Evolutionary conservation across 768 basidiomycete genomes (phyloP).

Genomic region (Lentinula edodes): DNA sequence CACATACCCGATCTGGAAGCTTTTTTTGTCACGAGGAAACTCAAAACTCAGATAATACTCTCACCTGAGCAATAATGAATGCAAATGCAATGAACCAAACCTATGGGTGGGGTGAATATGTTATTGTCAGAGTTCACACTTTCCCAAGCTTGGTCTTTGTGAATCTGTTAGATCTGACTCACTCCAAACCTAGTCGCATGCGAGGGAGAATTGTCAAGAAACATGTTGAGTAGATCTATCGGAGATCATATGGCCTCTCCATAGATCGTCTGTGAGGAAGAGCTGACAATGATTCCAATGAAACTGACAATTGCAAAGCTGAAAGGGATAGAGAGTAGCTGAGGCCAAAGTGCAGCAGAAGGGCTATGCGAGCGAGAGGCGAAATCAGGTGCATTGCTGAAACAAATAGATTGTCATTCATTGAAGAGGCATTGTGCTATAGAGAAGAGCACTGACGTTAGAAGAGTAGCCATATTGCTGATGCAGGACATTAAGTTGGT

Average conservation of each 20-base stretch:
- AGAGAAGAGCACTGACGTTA: conserved; percentile 34
- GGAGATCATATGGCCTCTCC: conserved; percentile 78
- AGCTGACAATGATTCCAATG: conserved; percentile 78
- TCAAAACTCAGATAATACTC: conserved; percentile 14
- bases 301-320: conserved; percentile 73
- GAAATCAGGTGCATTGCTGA: conserved; percentile 72
- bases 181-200: conserved; percentile 65
- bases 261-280: conserved; percentile 70
- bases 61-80: conserved; percentile 71
- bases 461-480: conserved; percentile 72
- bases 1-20: conserved; percentile 3
- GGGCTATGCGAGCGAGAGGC: conserved; percentile 57
- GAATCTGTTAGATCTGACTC: conserved; percentile 9
- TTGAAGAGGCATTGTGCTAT: neutral
- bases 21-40: neutral
- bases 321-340: conserved; percentile 66
- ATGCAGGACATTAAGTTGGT: conserved; percentile 71
- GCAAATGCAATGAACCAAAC: conserved; percentile 76
- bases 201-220: conserved; percentile 60
- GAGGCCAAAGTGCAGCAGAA: conserved; percentile 55
- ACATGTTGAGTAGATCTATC: conserved; percentile 62
- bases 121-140: neutral
- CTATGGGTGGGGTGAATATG: conserved; percentile 19
- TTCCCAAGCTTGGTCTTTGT: neutral
- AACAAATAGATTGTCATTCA: conserved; percentile 10